Base-by-base conservation (phyloP, 345 rosid genomes). In the Laguncularia racemosa region DNA sequence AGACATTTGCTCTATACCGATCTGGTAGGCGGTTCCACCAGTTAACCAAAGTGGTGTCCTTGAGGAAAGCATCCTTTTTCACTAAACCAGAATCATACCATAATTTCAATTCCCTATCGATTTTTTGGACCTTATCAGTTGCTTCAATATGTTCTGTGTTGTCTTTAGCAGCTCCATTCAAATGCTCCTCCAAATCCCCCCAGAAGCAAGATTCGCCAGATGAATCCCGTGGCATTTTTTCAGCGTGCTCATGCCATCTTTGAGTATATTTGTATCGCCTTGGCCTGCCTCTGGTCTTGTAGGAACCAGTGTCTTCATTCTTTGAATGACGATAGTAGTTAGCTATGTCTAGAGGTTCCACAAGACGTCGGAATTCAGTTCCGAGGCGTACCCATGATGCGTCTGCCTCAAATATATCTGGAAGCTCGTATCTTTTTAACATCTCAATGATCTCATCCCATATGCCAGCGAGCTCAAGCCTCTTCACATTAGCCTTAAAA, bases 221-320 rank as follows among this genome's bases (percentile, higher is more conserved):
- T 0, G 67, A 73, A 16, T 73, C 73, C 1, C 14, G 2, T 0
- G 46, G 44, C 76, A 55, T 57, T 20, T 68, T 50, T 12, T 15
- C n/a, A 0, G 62, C 57, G 53, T 85, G 83, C 61, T 91, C 91
- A 4, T 60, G 75, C 84, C 86, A 80, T 67, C 76, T 83, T 40
- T 88, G 95, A 7, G 82, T 73, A 63, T 63, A 76, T 60, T 38
- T 76, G 65, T 82, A 88, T 40, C 95, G 73, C 15, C 43, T 88
- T 20, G 96, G 97, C 65, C 97, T 77, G 63, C 86, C 91, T 44
- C 50, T 76, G 0, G 0, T 16, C 82, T 82, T 68, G 40, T 91
- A 88, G 3, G 95, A 75, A 40, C 96, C 97, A 0, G 97, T 84
- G 73, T 84, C 91, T 75, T 84, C 95, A 44, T 91, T 82, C 78